phyloP scores from a whole-genome alignment of 2,329 filamentous ascomycete species.

The Fusarium sp. region DNA sequence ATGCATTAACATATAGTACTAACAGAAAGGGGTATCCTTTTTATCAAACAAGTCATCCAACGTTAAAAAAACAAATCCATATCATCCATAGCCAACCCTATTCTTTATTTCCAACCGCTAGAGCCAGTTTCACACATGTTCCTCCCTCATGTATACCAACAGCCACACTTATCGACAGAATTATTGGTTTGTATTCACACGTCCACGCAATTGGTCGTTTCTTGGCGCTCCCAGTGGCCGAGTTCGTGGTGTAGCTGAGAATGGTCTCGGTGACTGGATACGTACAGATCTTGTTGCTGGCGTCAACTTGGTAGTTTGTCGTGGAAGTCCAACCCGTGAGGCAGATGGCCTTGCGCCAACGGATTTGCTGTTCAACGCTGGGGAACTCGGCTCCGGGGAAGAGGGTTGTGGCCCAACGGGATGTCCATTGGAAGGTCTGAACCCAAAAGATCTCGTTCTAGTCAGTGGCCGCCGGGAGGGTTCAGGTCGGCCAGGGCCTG shows the following conservation, averaged over 20 bases:
- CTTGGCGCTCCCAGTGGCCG: constrained; percentile 13
- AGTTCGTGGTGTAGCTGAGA: constrained; percentile 31
- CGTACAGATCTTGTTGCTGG: constrained; percentile 44
- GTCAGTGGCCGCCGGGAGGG: constrained; percentile 14
- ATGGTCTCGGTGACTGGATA: constrained; percentile 43
- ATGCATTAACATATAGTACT: constrained; percentile 25
- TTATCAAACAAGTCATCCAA: constrained; percentile 40
- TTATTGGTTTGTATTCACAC: constrained; percentile 26
- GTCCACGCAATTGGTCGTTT: constrained; percentile 16
- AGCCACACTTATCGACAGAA: constrained; percentile 1
- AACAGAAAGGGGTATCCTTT: constrained; percentile 48
- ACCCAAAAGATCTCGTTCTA: constrained; percentile 27
- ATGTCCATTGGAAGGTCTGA: constrained; percentile 21
- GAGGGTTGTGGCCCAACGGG: constrained; percentile 18
- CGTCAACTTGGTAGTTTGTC: constrained; percentile 20
- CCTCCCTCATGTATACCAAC: constrained; percentile 13
- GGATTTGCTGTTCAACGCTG: constrained; percentile 35
- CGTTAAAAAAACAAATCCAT: constrained; percentile 34
- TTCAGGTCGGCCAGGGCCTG: constrained; percentile 1
- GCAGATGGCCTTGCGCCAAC: constrained; percentile 36
- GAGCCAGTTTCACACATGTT: background rate
- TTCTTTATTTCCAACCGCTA: background rate
- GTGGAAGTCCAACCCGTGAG: constrained; percentile 24
- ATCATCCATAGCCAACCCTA: constrained; percentile 14
- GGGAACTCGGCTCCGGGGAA: constrained; percentile 21